A percentile compares a stretch with the other conserved stretches of the same genome.
phyloP scores from a whole-genome alignment of 1,284 basidiomycete species.

The Athelia psychrophila region DNA sequence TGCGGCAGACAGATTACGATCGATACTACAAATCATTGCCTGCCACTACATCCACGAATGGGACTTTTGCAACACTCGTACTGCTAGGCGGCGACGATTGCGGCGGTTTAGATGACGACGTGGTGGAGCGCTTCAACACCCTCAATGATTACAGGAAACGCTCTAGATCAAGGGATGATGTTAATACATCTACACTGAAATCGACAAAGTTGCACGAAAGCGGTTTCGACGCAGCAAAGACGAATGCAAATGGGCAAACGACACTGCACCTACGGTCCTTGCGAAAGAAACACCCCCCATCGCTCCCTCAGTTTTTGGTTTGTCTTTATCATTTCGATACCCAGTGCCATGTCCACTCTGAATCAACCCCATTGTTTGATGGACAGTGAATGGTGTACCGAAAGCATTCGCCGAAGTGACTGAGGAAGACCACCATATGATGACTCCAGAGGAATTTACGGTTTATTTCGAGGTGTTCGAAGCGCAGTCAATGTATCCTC shows the following conservation, averaged over 20 bases:
- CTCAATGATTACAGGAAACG: slow-evolving; percentile 70
- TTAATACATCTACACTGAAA: slow-evolving; percentile 41
- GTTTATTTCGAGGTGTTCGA: slow-evolving; percentile 68
- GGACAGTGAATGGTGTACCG: slow-evolving; percentile 65
- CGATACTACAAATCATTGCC: slow-evolving; percentile 76
- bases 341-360: slow-evolving; percentile 3
- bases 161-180: slow-evolving; percentile 62
- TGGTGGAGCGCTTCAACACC: slow-evolving; percentile 63
- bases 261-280: slow-evolving; percentile 15
- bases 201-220: slow-evolving; percentile 46
- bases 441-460: slow-evolving; percentile 85
- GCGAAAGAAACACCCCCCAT: not conserved
- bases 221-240: slow-evolving; percentile 23
- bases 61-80: slow-evolving; percentile 53
- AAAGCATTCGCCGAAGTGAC: slow-evolving; percentile 69
- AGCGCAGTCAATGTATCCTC: slow-evolving; percentile 29
- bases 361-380: too few species aligned
- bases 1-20: slow-evolving; percentile 55
- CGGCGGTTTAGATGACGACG: slow-evolving; percentile 57
- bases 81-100: slow-evolving; percentile 44
- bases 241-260: slow-evolving; percentile 15
- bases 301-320: slow-evolving; percentile 8
- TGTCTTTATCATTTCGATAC: not conserved
- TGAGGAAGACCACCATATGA: slow-evolving; percentile 79
- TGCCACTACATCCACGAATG: slow-evolving; percentile 56